Conservation (phyloP, 306 rosid genomes). For the Vigna hirtella region DNA sequence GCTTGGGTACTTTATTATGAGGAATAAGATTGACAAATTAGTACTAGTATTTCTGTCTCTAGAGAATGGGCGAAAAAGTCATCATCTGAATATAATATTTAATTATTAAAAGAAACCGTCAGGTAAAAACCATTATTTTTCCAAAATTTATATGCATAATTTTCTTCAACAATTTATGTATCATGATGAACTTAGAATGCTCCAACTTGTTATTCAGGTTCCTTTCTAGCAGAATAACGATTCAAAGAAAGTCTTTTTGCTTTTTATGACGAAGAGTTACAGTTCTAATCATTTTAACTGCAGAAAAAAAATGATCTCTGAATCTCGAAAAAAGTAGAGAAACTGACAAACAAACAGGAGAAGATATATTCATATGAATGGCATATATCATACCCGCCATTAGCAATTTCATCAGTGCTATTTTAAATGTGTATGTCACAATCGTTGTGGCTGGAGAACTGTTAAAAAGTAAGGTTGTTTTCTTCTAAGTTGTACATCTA, state of each 20-base stretch:
- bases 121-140: no score
- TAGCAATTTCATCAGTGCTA: conserved; percentile 91
- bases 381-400: conserved; percentile 77
- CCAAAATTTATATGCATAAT: no score
- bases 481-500: no score
- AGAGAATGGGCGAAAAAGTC: neutral
- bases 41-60: neutral
- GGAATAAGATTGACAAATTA: conserved; percentile 13
- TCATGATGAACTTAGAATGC: conserved; percentile 12
- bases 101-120: no score
- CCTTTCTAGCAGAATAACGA: no score
- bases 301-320: neutral
- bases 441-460: no score
- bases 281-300: conserved; percentile 28
- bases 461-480: no score
- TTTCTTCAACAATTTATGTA: neutral
- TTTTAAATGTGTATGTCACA: no score
- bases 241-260: no score
- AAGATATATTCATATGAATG: conserved; percentile 20
- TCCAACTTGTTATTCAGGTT: neutral
- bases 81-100: no score
- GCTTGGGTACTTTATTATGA: conserved; percentile 1
- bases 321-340: neutral
- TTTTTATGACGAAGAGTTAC: neutral
- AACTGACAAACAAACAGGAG: conserved; percentile 20